phyloP scores from a whole-genome alignment of 352 stramenopile genomes.

The Pythium plurisporium region DNA sequence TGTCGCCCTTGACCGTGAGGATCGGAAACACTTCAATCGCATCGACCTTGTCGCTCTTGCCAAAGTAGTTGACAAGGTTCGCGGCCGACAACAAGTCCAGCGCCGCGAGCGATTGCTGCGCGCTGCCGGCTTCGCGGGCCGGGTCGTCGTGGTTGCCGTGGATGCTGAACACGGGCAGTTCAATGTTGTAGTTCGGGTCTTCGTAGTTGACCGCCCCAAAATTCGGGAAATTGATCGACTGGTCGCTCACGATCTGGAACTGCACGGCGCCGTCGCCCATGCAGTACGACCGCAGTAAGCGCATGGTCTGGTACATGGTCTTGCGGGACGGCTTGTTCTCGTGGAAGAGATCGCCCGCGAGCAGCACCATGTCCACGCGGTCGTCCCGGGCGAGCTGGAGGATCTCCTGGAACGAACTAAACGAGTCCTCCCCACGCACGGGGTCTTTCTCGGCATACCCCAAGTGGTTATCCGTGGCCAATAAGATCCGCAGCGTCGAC shows the following conservation, averaged over 20 bases:
- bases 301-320: slow-evolving; percentile 97
- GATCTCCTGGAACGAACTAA: slow-evolving; percentile 87
- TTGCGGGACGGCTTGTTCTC: slow-evolving; percentile 97
- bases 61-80: slow-evolving; percentile 99
- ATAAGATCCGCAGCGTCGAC: slow-evolving; percentile 83
- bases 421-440: slow-evolving; percentile 92
- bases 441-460: slow-evolving; percentile 96
- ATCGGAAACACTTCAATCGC: slow-evolving; percentile 95
- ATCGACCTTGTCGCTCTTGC: slow-evolving; percentile 90
- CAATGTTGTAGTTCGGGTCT: slow-evolving; percentile 92
- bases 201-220: slow-evolving; percentile 96
- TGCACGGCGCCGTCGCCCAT: slow-evolving; percentile 85
- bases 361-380: slow-evolving; percentile 89
- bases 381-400: slow-evolving; percentile 60
- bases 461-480: slow-evolving; percentile 99
- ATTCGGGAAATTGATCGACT: slow-evolving; percentile 88
- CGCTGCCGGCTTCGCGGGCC: slow-evolving; percentile 79
- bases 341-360: slow-evolving; percentile 98
- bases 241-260: slow-evolving; percentile 90
- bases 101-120: slow-evolving; percentile 86
- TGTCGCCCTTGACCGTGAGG: slow-evolving; percentile 94
- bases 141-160: slow-evolving; percentile 99
- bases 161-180: slow-evolving; percentile 98
- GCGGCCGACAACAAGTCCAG: slow-evolving; percentile 93
- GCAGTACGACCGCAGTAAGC: slow-evolving; percentile 93